Evolutionary conservation across 2,329 filamentous ascomycete genomes (phyloP), one percentile per base, ranked within the genome.

Genomic region (Arthrobotrys sphaeroides): DNA sequence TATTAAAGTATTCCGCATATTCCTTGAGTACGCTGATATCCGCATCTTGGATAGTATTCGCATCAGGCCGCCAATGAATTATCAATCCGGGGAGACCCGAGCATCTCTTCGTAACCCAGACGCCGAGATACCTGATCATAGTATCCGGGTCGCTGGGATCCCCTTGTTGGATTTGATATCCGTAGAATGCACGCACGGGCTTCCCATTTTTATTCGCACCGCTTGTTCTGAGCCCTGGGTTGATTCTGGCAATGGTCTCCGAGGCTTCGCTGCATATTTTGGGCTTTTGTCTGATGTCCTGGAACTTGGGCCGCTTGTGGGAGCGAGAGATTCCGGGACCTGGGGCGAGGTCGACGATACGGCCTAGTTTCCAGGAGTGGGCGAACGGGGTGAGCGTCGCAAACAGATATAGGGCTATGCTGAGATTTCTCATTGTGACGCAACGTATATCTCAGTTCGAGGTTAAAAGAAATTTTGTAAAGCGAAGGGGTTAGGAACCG

Each of bases 301-400:
- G 1, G 3, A 49, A n/a, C n/a, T n/a, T n/a, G 2, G 10, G 3
- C 1, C n/a, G 7, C n/a, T 0, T 3, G 5, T 2, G 1, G 5
- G 31, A 33, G 2, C 16, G 22, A 18, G 47, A 16, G 10, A 20
- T 18, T 2, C n/a, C 47, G 9, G 9, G n/a, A 2, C 5, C 5
- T 43, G 40, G 40, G 18, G 10, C 2, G 6, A 7, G 26, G 24
- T 20, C 45, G 5, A 31, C 5, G 10, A 53, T 16, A 40, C 36
- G 36, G 5, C 4, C 36, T 2, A n/a, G 6, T n/a, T 40, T 40
- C 36, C 36, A 40, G 4, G 36, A 2, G n/a, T 5, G 5, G 36
- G 36, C 36, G 12, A 40, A 5, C 16, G 36, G 36, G 36, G 16
- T 40, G 36, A n/a, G n/a, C n/a, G n/a, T n/a, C n/a, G n/a, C n/a